Conservation (phyloP, 2,329 filamentous ascomycete species). For the Chaetomium globosum region DNA sequence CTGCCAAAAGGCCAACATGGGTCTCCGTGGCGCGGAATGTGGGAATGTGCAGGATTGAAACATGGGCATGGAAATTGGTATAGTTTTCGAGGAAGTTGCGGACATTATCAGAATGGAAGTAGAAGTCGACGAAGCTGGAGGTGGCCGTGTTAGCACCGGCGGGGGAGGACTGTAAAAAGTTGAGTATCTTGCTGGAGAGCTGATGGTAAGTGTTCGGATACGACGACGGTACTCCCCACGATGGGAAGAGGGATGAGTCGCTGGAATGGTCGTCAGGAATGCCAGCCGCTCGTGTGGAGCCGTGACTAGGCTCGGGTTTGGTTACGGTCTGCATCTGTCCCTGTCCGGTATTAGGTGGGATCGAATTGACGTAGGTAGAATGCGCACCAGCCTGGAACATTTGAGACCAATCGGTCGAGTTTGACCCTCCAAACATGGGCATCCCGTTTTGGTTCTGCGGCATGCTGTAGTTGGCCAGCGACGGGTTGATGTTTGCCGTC, state of each 20-base stretch:
- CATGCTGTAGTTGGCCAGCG: slow-evolving; percentile 67
- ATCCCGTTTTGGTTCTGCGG: slow-evolving; percentile 64
- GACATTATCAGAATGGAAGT: slow-evolving; percentile 68
- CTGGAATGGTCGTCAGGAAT: slow-evolving; percentile 49
- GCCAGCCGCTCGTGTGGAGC: slow-evolving; percentile 51
- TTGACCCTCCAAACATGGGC: slow-evolving; percentile 64
- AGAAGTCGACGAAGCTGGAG: slow-evolving; percentile 58
- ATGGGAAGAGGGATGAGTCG: slow-evolving; percentile 53
- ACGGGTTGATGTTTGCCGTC: slow-evolving; percentile 61
- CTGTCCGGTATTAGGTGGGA: slow-evolving; percentile 61
- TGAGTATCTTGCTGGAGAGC: slow-evolving; percentile 58
- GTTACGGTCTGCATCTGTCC: slow-evolving; percentile 69
- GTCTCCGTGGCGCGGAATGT: slow-evolving; percentile 69
- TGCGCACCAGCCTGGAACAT: slow-evolving; percentile 76
- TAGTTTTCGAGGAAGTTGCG: slow-evolving; percentile 72
- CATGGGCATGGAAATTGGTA: slow-evolving; percentile 72
- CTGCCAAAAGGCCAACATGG: slow-evolving; percentile 67
- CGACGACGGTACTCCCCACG: slow-evolving; percentile 52
- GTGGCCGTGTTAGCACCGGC: slow-evolving; percentile 56
- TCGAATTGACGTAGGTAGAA: slow-evolving; percentile 64
- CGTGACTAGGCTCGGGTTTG: slow-evolving; percentile 66
- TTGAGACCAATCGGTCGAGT: slow-evolving; percentile 71
- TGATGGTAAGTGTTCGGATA: slow-evolving; percentile 55
- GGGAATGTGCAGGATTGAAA: slow-evolving; percentile 71
- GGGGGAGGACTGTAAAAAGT: slow-evolving; percentile 61